Evolutionary conservation across 257 asterid species (phyloP).

Genomic region (Verbascum thapsus): DNA sequence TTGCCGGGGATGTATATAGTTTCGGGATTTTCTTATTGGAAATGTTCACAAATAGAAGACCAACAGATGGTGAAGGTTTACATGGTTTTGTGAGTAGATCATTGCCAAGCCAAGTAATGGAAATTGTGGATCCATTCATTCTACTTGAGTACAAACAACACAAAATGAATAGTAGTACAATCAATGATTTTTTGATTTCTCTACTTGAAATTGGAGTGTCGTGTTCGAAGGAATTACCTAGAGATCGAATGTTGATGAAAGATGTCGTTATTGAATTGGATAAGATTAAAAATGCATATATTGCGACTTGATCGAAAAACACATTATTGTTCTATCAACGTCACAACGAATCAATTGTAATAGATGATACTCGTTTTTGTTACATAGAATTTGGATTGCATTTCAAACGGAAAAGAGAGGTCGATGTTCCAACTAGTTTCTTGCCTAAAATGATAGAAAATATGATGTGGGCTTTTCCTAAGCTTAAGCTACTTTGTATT

Average conservation of each 20-base stretch:
- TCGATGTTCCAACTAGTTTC: too few relatives aligned
- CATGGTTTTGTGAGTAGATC: slow-evolving; percentile 25
- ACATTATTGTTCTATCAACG: neutral
- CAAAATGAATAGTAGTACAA: slow-evolving; percentile 10
- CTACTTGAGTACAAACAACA: neutral
- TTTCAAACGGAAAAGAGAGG: too few relatives aligned
- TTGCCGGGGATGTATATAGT: slow-evolving; percentile 38
- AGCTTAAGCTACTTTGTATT: too few relatives aligned
- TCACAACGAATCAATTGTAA: too few relatives aligned
- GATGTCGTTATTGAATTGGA: slow-evolving; percentile 33
- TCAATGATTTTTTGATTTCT: too few relatives aligned
- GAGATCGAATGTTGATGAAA: slow-evolving; percentile 32
- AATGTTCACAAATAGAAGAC: slow-evolving; percentile 33
- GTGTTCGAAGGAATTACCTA: slow-evolving; percentile 31
- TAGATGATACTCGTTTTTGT: too few relatives aligned
- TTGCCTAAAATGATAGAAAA: too few relatives aligned
- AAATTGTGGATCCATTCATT: slow-evolving; percentile 24
- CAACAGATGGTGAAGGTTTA: slow-evolving; percentile 30
- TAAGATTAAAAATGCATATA: slow-evolving; percentile 1
- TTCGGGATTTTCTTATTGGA: slow-evolving; percentile 40
- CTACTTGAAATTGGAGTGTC: slow-evolving; percentile 28
- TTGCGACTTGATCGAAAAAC: neutral
- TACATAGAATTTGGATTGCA: too few relatives aligned
- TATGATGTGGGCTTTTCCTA: too few relatives aligned
- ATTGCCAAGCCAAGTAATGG: slow-evolving; percentile 20